Base-by-base conservation (phyloP, 257 asterid genomes). In the Ajuga chamaepitys region DNA sequence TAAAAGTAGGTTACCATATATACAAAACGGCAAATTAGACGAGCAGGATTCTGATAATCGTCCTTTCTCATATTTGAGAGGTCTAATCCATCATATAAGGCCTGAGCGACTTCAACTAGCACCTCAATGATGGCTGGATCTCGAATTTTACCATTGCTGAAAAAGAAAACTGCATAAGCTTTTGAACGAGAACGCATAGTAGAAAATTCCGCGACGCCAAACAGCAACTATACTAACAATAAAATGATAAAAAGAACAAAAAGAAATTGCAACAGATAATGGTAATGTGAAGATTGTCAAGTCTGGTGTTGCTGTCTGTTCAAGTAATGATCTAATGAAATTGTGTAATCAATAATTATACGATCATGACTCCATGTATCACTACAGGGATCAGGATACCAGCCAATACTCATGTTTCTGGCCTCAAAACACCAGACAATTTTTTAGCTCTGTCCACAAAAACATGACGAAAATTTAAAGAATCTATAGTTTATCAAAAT, bases 41-140 rank as follows among this genome's bases (percentile, higher is more conserved):
- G 86, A 52, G 82, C 70, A 14, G 88, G 82, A 66, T 80, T 83
- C 63, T 78, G 90, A 79, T 86, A 74, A 62, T 91, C 96, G 61
- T 91, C 87, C 73, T 81, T 85, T 72, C 80, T 84, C 79, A 80
- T 71, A 72, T 74, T 84, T 72, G 82, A 80, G 78, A 80, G 79
- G 74, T 91, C 91, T 47, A 83, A 54, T 51, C 82, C 78, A 75
- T 91, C 89, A 75, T 81, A 82, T 72, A 91, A 80, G 77, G 85
- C 76, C 80, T 85, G 95, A 70, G 95, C 87, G 77, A 86, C 84
- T 81, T 88, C 94, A 71, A 78, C 79, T 60, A 91, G 82, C 58
- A 88, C 80, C 77, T 83, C 89, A 80, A 91, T 86, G 72, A 78
- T 57, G 1, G 80, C 66, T 34, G 85, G 86, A 70, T 91, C 96